These are phyloP conservation scores for Strobilomyces dryophilus DNA, from an alignment of 768 basidiomycete species.

Conservation along the genomic window DNA sequence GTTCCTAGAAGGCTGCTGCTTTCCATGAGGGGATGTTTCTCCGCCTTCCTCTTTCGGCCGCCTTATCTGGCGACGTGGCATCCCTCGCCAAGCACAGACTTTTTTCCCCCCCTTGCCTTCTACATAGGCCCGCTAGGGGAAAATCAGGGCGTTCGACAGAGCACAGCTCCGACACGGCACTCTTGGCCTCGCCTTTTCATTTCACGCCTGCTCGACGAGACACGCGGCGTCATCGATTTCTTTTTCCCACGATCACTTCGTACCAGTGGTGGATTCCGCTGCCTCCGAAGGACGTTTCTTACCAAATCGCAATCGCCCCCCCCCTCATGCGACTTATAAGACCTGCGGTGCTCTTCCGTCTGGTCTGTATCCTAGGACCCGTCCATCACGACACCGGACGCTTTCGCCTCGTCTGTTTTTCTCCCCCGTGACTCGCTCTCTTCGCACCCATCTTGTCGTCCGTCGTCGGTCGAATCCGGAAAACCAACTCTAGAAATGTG, in stretches of 20 bases:
- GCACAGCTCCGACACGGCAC: constrained; percentile 21
- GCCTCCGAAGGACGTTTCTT: constrained; percentile 27
- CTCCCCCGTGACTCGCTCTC: background rate
- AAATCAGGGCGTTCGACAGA: constrained; percentile 25
- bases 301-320: constrained; percentile 24
- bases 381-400: background rate
- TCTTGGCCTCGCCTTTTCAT: constrained; percentile 1
- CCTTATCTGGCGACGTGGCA: constrained; percentile 32
- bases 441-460: background rate
- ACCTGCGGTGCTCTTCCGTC: constrained; percentile 10
- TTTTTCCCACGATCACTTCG: constrained; percentile 35
- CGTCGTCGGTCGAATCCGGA: constrained; percentile 2
- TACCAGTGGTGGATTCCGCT: constrained; percentile 24
- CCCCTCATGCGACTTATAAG: constrained; percentile 26
- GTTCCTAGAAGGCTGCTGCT: constrained; percentile 19
- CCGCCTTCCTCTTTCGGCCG: constrained; percentile 23
- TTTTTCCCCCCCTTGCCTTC: constrained; percentile 5
- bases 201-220: constrained; percentile 4
- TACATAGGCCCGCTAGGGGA: constrained; percentile 18
- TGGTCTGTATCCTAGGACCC: background rate
- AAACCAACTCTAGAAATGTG: constrained; percentile 40
- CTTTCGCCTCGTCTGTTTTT: background rate
- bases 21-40: constrained; percentile 26
- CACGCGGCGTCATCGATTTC: constrained; percentile 9
- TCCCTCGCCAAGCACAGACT: constrained; percentile 11